Evolutionary conservation across 1,139 yeast genomes (phyloP).

Genomic region (Hemisphaericaspora xylanilytica): DNA sequence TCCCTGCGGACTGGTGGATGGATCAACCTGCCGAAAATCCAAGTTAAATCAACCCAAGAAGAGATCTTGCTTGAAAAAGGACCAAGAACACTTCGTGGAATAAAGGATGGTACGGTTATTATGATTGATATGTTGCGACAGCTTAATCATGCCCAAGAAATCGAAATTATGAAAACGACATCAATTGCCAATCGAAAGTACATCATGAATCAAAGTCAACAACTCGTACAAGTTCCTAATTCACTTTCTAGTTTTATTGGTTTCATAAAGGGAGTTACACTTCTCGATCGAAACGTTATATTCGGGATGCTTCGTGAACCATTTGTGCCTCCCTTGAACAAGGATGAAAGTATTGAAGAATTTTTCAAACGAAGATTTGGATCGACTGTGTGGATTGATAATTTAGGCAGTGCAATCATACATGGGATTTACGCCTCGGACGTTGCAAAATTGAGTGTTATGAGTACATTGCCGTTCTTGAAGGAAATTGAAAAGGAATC

Average conservation of each 20-base stretch:
- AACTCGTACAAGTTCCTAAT: constrained; percentile 55
- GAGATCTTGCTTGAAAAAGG: constrained; percentile 59
- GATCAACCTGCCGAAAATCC: constrained; percentile 47
- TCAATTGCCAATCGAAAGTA: constrained; percentile 64
- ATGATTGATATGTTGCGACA: constrained; percentile 56
- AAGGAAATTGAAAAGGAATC: constrained; percentile 55
- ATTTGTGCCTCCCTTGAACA: constrained; percentile 25
- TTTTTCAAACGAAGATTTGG: constrained; percentile 75
- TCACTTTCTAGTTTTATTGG: constrained; percentile 33
- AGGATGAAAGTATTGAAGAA: constrained; percentile 71
- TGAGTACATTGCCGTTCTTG: constrained; percentile 52
- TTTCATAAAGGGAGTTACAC: constrained; percentile 32
- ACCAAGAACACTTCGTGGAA: constrained; percentile 71
- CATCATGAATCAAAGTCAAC: constrained; percentile 38
- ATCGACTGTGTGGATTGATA: constrained; percentile 48
- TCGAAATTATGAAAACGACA: constrained; percentile 47
- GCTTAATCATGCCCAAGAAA: constrained; percentile 38
- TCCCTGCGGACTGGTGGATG: constrained; percentile 69
- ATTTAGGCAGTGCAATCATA: constrained; percentile 74
- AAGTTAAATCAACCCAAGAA: constrained; percentile 7
- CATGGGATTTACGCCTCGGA: constrained; percentile 96
- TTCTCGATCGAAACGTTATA: constrained; percentile 17
- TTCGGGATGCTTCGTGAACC: constrained; percentile 43
- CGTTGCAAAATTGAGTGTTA: constrained; percentile 60
- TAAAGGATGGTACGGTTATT: constrained; percentile 61